phyloP scores from a whole-genome alignment of 495 filamentous ascomycete genomes.

The Annulohypoxylon moriforme region DNA sequence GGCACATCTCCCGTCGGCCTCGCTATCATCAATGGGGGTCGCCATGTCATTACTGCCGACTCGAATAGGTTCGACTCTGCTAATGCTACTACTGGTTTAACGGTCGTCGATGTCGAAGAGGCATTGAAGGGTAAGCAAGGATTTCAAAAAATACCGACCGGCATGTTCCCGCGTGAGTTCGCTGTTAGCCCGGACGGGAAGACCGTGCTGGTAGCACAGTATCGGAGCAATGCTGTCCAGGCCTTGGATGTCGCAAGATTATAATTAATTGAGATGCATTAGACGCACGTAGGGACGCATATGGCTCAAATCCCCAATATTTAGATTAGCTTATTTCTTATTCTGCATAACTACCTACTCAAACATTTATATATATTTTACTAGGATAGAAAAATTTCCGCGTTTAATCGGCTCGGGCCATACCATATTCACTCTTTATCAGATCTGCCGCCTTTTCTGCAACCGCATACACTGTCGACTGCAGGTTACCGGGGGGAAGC shows the following conservation, averaged over 20 bases:
- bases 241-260: constrained; percentile 1
- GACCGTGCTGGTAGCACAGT: constrained; percentile 38
- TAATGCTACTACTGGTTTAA: constrained; percentile 43
- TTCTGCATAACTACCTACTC: background rate
- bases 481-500: constrained; percentile 59
- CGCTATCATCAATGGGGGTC: constrained; percentile 26
- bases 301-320: background rate
- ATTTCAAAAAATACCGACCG: constrained; percentile 33
- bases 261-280: background rate
- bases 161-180: constrained; percentile 38
- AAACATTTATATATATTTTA: no score
- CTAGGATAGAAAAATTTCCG: background rate
- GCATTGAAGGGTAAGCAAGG: constrained; percentile 37
- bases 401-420: background rate
- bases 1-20: constrained; percentile 45
- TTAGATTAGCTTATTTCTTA: background rate
- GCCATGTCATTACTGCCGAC: constrained; percentile 40
- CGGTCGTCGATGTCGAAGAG: constrained; percentile 43
- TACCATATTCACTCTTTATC: constrained; percentile 53
- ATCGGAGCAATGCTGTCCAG: constrained; percentile 27
- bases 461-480: constrained; percentile 63
- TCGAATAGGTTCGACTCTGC: constrained; percentile 32
- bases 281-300: background rate
- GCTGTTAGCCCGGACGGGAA: constrained; percentile 40
- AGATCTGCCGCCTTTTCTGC: constrained; percentile 66